These are phyloP conservation scores for Colletotrichum orbiculare DNA, from an alignment of 2,329 filamentous ascomycete species.

Conservation along the genomic window DNA sequence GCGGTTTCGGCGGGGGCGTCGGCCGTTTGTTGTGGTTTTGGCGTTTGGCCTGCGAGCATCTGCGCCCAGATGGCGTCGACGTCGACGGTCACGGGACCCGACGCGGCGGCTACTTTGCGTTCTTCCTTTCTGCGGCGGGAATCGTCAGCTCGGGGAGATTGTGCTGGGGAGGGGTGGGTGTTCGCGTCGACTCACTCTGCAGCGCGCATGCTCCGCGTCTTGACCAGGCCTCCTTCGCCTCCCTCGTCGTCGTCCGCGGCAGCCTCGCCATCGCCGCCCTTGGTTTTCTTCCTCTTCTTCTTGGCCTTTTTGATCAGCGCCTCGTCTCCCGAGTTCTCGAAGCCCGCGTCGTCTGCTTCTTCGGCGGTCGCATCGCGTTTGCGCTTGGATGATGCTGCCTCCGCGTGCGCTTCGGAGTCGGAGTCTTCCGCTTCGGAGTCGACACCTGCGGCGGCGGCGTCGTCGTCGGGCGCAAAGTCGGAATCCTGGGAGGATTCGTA, in stretches of 20 bases:
- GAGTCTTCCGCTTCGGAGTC: conserved; percentile 64
- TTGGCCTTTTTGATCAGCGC: conserved; percentile 72
- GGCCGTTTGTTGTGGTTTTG: conserved; percentile 25
- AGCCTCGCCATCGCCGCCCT: conserved; percentile 44
- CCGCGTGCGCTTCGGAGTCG: conserved; percentile 50
- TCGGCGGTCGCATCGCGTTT: conserved; percentile 44
- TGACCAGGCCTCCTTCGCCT: conserved; percentile 73
- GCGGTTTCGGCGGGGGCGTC: conserved; percentile 34
- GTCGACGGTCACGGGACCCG: conserved; percentile 74
- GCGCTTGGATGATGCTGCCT: conserved; percentile 44
- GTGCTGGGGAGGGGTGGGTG: background rate
- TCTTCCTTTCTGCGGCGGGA: conserved; percentile 62
- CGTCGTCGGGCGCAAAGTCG: conserved; percentile 74
- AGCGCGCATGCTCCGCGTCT: conserved; percentile 77
- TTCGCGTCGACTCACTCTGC: conserved; percentile 61
- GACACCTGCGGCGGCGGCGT: conserved; percentile 50
- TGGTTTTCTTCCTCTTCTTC: conserved; percentile 58
- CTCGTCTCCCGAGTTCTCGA: conserved; percentile 79
- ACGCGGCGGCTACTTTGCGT: conserved; percentile 61
- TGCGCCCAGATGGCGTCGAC: conserved; percentile 77
- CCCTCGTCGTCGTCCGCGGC: conserved; percentile 66
- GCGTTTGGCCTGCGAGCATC: conserved; percentile 63
- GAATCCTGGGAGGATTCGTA: conserved; percentile 80
- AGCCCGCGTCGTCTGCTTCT: conserved; percentile 59
- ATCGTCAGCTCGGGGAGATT: background rate